These are phyloP conservation scores for Eremothecium cymbalariae DNA, from an alignment of 1,139 yeast species.

Conservation along the genomic window DNA sequence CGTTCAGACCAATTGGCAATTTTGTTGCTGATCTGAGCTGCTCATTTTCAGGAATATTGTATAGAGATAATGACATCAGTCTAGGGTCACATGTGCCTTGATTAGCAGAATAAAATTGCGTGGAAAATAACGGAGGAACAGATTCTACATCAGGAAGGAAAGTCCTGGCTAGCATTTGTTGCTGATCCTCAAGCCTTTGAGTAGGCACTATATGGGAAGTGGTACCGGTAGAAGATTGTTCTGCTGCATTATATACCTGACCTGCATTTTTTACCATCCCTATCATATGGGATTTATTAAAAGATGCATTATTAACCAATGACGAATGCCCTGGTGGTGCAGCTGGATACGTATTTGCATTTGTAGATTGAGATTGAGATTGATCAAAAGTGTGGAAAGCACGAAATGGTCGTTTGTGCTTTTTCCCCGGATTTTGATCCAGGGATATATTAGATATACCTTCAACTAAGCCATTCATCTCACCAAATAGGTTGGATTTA, in stretches of 20 bases:
- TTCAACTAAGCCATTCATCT: slow-evolving; percentile 12
- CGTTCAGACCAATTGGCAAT: slow-evolving; percentile 71
- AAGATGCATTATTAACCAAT: slow-evolving; percentile 7
- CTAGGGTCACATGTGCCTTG: slow-evolving; percentile 83
- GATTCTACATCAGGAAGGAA: slow-evolving; percentile 69
- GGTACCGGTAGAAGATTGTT: slow-evolving; percentile 6
- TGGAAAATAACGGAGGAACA: slow-evolving; percentile 75
- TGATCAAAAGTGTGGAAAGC: slow-evolving; percentile 20
- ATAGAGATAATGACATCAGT: slow-evolving; percentile 71
- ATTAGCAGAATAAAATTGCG: slow-evolving; percentile 61
- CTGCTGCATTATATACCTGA: too few relatives aligned
- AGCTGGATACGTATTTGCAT: too few relatives aligned
- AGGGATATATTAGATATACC: slow-evolving; percentile 18
- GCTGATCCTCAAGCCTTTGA: slow-evolving; percentile 49
- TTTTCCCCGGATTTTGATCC: slow-evolving; percentile 14
- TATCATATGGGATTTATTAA: too few relatives aligned
- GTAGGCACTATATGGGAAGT: slow-evolving; percentile 45
- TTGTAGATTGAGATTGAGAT: too few relatives aligned
- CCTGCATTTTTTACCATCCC: too few relatives aligned
- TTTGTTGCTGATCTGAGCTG: slow-evolving; percentile 61
- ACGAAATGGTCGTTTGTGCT: slow-evolving; percentile 22
- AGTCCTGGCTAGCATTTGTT: slow-evolving; percentile 38
- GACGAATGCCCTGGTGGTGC: too few relatives aligned
- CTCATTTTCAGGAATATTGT: slow-evolving; percentile 73
- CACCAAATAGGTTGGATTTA: neutral